phyloP scores from a whole-genome alignment of 352 stramenopile species.

The Blastocystis sp. region DNA sequence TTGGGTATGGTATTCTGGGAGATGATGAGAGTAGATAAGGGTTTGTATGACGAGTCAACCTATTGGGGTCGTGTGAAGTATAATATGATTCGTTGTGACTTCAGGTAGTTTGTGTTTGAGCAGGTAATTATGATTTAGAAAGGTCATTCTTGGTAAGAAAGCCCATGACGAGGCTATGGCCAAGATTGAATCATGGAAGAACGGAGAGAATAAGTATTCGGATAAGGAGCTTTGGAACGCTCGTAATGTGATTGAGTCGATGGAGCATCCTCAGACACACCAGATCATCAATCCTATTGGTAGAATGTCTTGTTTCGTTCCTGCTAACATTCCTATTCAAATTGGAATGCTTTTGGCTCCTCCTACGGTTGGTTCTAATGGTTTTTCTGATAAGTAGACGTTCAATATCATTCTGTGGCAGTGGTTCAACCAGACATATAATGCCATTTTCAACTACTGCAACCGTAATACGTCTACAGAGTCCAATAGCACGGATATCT shows the following conservation, averaged over 20 bases:
- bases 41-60: slow-evolving; percentile 55
- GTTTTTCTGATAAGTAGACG: background rate
- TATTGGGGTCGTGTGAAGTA: slow-evolving; percentile 63
- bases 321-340: slow-evolving; percentile 78
- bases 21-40: background rate
- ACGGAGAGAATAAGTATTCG: slow-evolving; percentile 3
- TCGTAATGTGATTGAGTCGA: slow-evolving; percentile 23
- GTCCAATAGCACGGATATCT: slow-evolving; percentile 73
- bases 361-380: slow-evolving; percentile 5
- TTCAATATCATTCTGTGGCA: slow-evolving; percentile 76
- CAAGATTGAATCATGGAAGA: slow-evolving; percentile 51
- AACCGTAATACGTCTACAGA: slow-evolving; percentile 81
- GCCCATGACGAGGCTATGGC: slow-evolving; percentile 22
- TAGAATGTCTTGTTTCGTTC: slow-evolving; percentile 78
- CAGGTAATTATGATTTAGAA: background rate
- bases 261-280: slow-evolving; percentile 77
- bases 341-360: slow-evolving; percentile 63
- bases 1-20: background rate
- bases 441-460: slow-evolving; percentile 83
- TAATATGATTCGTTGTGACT: slow-evolving; percentile 60
- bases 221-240: slow-evolving; percentile 59
- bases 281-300: slow-evolving; percentile 78
- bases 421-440: slow-evolving; percentile 83
- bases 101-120: background rate
- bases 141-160: slow-evolving; percentile 17